Evolutionary conservation across 2,329 filamentous ascomycete genomes (phyloP).

Genomic region (Claviceps spartinae): DNA sequence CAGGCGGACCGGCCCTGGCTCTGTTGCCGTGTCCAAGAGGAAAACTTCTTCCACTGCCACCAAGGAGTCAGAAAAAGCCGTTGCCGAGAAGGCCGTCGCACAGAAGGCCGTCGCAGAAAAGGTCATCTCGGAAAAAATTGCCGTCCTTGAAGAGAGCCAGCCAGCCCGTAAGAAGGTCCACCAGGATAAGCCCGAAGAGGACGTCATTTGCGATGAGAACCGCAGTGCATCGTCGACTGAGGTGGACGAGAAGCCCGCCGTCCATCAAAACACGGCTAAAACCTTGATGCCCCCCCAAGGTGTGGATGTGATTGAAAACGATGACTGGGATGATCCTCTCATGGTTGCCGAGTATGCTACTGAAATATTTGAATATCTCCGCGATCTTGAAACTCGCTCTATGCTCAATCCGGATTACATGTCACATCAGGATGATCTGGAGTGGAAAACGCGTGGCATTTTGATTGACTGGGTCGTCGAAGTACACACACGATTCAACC

Average conservation of each 20-base stretch:
- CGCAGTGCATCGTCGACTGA: slow-evolving; percentile 13
- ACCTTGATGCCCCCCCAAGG: not conserved
- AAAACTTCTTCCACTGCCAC: slow-evolving; percentile 36
- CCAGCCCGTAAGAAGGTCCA: slow-evolving; percentile 54
- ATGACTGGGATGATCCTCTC: slow-evolving; percentile 84
- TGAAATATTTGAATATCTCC: slow-evolving; percentile 94
- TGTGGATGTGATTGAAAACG: slow-evolving; percentile 46
- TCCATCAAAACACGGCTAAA: slow-evolving; percentile 1
- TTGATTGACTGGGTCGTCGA: slow-evolving; percentile 97
- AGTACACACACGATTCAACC: slow-evolving; percentile 91
- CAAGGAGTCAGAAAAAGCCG: slow-evolving; percentile 42
- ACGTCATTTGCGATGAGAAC: slow-evolving; percentile 35
- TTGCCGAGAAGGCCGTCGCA: slow-evolving; percentile 6
- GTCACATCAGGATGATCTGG: slow-evolving; percentile 82
- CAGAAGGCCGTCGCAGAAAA: too few species aligned
- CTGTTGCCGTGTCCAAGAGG: slow-evolving; percentile 57
- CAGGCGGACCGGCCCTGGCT: slow-evolving; percentile 61
- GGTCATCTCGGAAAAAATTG: too few species aligned
- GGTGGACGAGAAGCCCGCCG: slow-evolving; percentile 17
- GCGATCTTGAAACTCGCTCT: slow-evolving; percentile 65
- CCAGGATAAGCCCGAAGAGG: slow-evolving; percentile 14
- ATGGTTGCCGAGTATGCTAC: slow-evolving; percentile 97
- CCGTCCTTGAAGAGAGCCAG: slow-evolving; percentile 45
- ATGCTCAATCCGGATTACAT: slow-evolving; percentile 91
- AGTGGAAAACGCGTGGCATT: slow-evolving; percentile 98